Evolutionary conservation across 2,329 filamentous ascomycete species (phyloP).

Genomic region (Xylariales sp.): DNA sequence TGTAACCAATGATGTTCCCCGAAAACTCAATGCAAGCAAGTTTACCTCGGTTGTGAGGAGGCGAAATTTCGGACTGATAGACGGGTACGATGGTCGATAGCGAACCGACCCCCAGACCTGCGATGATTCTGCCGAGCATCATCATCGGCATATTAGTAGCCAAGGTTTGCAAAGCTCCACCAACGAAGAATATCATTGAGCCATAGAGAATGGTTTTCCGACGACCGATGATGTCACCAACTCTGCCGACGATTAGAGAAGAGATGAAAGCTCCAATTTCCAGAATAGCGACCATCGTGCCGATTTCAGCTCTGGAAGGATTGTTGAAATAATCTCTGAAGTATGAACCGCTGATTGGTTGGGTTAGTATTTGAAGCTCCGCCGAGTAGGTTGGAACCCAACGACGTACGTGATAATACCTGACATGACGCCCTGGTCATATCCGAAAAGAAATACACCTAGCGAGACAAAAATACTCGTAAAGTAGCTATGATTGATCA

Average conservation of each 20-base stretch:
- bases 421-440: conserved; percentile 92
- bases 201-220: conserved; percentile 93
- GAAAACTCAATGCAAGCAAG: conserved; percentile 98
- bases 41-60: conserved; percentile 94
- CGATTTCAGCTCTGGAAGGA: conserved; percentile 86
- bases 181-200: conserved; percentile 85
- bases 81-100: conserved; percentile 92
- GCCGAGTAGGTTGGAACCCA: not conserved
- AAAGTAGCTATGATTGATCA: conserved; percentile 75
- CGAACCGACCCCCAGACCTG: conserved; percentile 87
- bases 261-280: conserved; percentile 93
- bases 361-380: conserved; percentile 35
- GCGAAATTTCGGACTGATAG: conserved; percentile 95
- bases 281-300: conserved; percentile 97
- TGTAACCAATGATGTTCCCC: conserved; percentile 95
- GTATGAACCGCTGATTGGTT: conserved; percentile 73
- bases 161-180: conserved; percentile 86
- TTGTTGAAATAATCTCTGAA: conserved; percentile 95
- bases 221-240: conserved; percentile 92
- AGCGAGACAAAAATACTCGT: conserved; percentile 91
- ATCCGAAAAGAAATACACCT: conserved; percentile 89
- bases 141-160: conserved; percentile 90
- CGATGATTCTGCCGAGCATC: conserved; percentile 83
- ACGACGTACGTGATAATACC: conserved; percentile 71
- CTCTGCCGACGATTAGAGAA: conserved; percentile 84